Evolutionary conservation across 2,329 filamentous ascomycete species (phyloP).

Genomic region (Rhinocladiella similis): DNA sequence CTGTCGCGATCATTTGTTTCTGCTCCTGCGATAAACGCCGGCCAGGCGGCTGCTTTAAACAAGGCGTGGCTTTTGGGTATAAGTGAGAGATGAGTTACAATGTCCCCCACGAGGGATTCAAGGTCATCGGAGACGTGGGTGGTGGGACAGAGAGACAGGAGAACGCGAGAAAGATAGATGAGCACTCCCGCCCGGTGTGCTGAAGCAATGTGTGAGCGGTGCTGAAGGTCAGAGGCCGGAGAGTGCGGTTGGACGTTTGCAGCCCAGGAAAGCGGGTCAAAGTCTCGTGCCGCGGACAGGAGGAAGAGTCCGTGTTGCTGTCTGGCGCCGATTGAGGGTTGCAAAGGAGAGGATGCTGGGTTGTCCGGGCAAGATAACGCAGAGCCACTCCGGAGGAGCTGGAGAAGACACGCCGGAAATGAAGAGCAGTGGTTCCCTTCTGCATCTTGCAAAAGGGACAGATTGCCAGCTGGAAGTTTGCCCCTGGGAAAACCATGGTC

Average conservation of each 20-base stretch:
- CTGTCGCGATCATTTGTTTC: slow-evolving; percentile 31
- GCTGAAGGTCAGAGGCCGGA: background rate
- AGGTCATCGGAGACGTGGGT: background rate
- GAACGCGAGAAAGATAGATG: background rate
- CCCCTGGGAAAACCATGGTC: background rate
- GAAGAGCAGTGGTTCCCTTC: slow-evolving; percentile 14
- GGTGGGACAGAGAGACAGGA: background rate
- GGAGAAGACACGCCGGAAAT: slow-evolving; percentile 3
- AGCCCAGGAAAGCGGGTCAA: background rate
- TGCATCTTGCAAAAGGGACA: slow-evolving; percentile 6
- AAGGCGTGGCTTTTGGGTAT: slow-evolving; percentile 39
- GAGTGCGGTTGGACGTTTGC: background rate
- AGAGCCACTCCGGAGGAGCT: background rate
- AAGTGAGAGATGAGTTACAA: slow-evolving; percentile 39
- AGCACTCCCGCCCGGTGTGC: background rate
- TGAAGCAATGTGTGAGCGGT: background rate
- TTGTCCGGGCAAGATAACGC: background rate
- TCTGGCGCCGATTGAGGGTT: background rate
- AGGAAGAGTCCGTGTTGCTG: background rate
- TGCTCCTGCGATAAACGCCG: slow-evolving; percentile 45
- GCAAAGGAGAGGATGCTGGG: background rate
- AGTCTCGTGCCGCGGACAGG: background rate
- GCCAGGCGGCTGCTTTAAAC: slow-evolving; percentile 47
- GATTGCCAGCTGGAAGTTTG: background rate
- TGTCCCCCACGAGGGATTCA: slow-evolving; percentile 16